Percentiles rank a stretch among this genome's conserved stretches.
Evolutionary conservation across 2,329 filamentous ascomycete species (phyloP).

Genomic region (Fusarium compactum): DNA sequence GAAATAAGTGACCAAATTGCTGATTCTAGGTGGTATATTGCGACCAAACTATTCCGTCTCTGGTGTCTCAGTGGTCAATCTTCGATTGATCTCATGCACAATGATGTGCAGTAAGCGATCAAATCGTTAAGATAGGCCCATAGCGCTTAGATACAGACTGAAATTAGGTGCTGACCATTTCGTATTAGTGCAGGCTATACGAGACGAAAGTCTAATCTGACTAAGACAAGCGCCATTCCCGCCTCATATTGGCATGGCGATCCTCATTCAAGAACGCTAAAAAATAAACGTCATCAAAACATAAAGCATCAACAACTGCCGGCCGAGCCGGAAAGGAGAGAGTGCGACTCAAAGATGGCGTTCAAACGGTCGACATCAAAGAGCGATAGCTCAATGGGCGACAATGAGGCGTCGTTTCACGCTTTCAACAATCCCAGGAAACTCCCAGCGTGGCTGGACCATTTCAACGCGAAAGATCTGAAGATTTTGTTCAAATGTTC

Average conservation of each 20-base stretch:
- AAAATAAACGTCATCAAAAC: conserved; percentile 6
- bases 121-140: neutral
- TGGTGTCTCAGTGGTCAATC: neutral
- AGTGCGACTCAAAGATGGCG: neutral
- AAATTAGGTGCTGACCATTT: conserved; percentile 5
- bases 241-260: conserved; percentile 8
- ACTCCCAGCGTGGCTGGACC: conserved; percentile 38
- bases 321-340: neutral
- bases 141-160: conserved; percentile 1
- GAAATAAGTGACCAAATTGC: too few species aligned
- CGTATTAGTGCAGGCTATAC: conserved; percentile 12
- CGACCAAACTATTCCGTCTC: neutral
- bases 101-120: neutral
- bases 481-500: conserved; percentile 42
- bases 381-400: neutral
- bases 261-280: neutral
- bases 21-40: accelerated
- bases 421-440: conserved; percentile 12
- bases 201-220: conserved; percentile 9
- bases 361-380: neutral
- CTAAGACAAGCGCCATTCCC: conserved; percentile 8
- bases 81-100: neutral
- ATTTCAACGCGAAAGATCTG: conserved; percentile 41
- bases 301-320: neutral
- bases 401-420: conserved; percentile 12